A percentile compares a stretch with the other conserved stretches of the same genome.
Conservation (phyloP, 352 stramenopile species). For the Phytophthora pinifolia region DNA sequence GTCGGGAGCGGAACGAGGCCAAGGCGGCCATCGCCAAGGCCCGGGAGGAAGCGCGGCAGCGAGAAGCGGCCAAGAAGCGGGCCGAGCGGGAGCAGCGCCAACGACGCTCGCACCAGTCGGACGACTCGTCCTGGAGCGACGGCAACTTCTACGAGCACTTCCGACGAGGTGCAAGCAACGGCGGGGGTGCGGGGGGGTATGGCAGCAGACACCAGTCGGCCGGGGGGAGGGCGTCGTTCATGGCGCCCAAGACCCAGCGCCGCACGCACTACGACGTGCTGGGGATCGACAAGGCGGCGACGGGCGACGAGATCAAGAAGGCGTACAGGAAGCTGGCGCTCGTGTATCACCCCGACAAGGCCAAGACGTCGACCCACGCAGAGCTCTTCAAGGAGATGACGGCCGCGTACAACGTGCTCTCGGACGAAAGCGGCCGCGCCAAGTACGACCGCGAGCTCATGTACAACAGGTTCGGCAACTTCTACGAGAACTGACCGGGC, state of each 20-base stretch:
- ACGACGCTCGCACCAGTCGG: constrained; percentile 27
- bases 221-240: constrained; percentile 33
- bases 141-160: constrained; percentile 56
- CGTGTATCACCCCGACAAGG: constrained; percentile 86
- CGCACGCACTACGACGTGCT: constrained; percentile 86
- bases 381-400: constrained; percentile 89
- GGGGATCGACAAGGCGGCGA: constrained; percentile 54
- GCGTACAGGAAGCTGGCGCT: constrained; percentile 90
- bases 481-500: constrained; percentile 37
- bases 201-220: constrained; percentile 25
- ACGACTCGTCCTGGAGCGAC: constrained; percentile 54
- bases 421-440: constrained; percentile 47
- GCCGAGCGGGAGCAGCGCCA: constrained; percentile 49
- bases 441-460: constrained; percentile 78
- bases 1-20: constrained; percentile 51
- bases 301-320: constrained; percentile 82
- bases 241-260: constrained; percentile 32
- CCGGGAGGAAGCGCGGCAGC: constrained; percentile 35
- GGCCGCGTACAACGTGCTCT: constrained; percentile 83
- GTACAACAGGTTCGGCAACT: constrained; percentile 58
- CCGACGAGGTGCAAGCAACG: constrained; percentile 25
- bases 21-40: constrained; percentile 49
- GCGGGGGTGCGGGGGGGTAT: constrained; percentile 7
- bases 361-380: constrained; percentile 53
- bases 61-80: constrained; percentile 44